Evolutionary conservation across 129 eudicot species (phyloP).

Genomic region (Pittosporum tobira): DNA sequence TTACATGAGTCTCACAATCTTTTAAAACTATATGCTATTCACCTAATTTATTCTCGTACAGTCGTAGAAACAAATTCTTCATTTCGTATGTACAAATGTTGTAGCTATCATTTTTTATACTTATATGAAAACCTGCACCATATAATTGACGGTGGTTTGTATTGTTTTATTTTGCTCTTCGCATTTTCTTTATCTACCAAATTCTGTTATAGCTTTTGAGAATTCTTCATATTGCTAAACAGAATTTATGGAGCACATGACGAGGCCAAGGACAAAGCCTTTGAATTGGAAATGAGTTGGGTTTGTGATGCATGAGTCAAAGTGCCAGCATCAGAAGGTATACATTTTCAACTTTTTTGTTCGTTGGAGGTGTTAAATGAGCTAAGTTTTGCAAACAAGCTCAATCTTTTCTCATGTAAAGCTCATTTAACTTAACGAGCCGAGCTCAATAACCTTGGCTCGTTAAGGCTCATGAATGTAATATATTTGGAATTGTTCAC

Average conservation of each 20-base stretch:
- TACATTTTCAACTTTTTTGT: not conserved
- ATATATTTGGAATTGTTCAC: too few species aligned
- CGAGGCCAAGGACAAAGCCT: constrained; percentile 72
- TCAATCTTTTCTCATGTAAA: too few species aligned
- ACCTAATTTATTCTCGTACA: too few species aligned
- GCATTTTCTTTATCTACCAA: not conserved
- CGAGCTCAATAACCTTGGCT: too few species aligned
- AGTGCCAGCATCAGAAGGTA: constrained; percentile 66
- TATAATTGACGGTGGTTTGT: not conserved
- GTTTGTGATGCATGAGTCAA: constrained; percentile 70
- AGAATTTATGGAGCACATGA: constrained; percentile 64
- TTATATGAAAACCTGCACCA: not conserved
- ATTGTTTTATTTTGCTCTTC: not conserved
- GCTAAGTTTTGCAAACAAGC: too few species aligned
- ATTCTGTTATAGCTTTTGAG: not conserved
- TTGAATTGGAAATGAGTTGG: constrained; percentile 71
- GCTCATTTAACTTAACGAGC: too few species aligned
- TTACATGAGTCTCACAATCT: not conserved
- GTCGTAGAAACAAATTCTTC: not conserved
- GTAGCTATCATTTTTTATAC: not conserved
- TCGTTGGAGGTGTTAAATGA: too few species aligned
- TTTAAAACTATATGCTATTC: not conserved
- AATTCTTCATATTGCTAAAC: constrained; percentile 2
- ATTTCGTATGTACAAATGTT: not conserved
- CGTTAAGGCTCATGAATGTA: too few species aligned